Conservation (phyloP, 208 protist species). For the Trypanosoma platydactyli region DNA sequence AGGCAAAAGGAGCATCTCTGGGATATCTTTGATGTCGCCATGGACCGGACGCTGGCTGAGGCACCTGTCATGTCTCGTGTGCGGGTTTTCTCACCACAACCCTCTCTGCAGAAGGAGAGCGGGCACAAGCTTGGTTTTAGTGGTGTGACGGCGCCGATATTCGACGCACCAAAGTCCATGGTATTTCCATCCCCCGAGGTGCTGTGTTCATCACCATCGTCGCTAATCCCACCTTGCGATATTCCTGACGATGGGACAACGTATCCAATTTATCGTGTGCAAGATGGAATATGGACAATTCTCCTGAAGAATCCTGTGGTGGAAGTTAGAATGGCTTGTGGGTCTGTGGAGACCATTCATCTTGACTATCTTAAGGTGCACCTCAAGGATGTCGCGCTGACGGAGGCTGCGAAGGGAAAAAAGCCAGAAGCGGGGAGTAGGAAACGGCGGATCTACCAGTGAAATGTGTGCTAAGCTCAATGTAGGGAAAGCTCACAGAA, state of each 20-base stretch:
- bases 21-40: slow-evolving; percentile 73
- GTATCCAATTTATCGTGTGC: slow-evolving; percentile 74
- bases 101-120: neutral
- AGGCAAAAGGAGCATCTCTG: slow-evolving; percentile 75
- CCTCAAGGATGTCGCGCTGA: slow-evolving; percentile 28
- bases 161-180: neutral
- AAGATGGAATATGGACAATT: slow-evolving; percentile 82
- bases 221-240: neutral
- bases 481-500: no score
- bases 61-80: slow-evolving; percentile 58
- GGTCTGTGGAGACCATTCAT: slow-evolving; percentile 53
- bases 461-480: neutral
- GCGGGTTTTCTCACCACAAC: slow-evolving; percentile 44
- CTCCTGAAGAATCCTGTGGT: slow-evolving; percentile 79
- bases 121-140: neutral
- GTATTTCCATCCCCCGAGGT: neutral
- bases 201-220: slow-evolving; percentile 5
- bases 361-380: slow-evolving; percentile 82
- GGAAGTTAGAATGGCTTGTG: slow-evolving; percentile 60
- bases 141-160: neutral
- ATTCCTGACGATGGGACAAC: slow-evolving; percentile 40
- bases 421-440: neutral
- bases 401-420: neutral
- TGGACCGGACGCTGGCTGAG: slow-evolving; percentile 65
- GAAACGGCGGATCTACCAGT: slow-evolving; percentile 15